Evolutionary conservation across 768 basidiomycete genomes (phyloP), one percentile per base, ranked within the genome.

Genomic region (Mycena venus): DNA sequence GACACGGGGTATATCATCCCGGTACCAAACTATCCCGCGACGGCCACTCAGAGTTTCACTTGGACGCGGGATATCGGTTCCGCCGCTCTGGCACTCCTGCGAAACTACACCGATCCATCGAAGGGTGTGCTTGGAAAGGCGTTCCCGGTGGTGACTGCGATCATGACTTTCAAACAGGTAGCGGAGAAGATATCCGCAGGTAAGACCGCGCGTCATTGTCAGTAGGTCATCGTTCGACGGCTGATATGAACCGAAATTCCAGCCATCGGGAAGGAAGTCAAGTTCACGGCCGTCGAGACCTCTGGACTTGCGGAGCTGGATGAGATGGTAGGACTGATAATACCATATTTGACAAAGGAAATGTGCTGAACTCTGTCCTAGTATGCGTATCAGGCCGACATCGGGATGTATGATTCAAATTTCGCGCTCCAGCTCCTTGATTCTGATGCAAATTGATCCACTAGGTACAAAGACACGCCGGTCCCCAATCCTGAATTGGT

Each of bases 111-210:
- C 29, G 32, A 55, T 25, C 32, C 51, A 15, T 55, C 53, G 14
- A 49, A 49, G 12, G 31, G 31, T 2, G 58, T 78, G 3, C 17
- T 62, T 31, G 76, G 76, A 0, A 65, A 73, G 53, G 69, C 72
- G 1, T 75, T 77, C 65, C 66, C 62, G 12, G 71, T 73, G 34
- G 76, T 77, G 3, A 64, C 62, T 1, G 65, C 25, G 5, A 62
- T 73, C 23, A 56, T 63, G 25, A 73, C 65, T 1, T 78, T 71
- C 51, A 58, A 62, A 2, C 71, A 72, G 58, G 19, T 78, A 0
- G 76, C 74, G 2, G 25, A 31, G n/a, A 60, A 53, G 58, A 60
- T 78, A 75, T 62, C 71, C 56, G 73, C 78, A 74, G 49, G 78
- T 77, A 47, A 15, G 53, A 31, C 11, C 7, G 10, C 23, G 9